A percentile compares a stretch with the other conserved stretches of the same genome.
Evolutionary conservation across 1,284 basidiomycete species (phyloP).

Genomic region (Ustilago curta): DNA sequence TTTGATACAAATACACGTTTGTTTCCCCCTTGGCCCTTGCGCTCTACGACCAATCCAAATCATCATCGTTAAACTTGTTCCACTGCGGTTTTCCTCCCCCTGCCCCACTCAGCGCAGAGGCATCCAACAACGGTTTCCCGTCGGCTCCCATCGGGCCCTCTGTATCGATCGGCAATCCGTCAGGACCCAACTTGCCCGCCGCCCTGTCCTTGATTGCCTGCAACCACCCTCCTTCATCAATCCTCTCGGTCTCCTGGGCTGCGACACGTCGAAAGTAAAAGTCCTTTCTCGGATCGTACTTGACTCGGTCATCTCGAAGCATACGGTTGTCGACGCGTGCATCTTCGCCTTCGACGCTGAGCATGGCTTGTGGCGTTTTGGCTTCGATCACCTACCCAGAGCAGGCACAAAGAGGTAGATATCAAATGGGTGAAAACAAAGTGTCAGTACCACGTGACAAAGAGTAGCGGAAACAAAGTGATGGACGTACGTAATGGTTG

Average conservation of each 20-base stretch:
- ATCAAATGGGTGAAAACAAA: background rate
- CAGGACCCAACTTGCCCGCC: constrained; percentile 44
- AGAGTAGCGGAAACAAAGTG: background rate
- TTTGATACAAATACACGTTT: constrained; percentile 17
- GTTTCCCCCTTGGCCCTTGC: background rate
- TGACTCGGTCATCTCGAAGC: constrained; percentile 79
- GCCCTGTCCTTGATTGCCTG: constrained; percentile 55
- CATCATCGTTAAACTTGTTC: constrained; percentile 59
- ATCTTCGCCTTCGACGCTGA: constrained; percentile 91
- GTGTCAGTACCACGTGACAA: background rate
- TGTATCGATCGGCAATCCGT: constrained; percentile 37
- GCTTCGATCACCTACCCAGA: constrained; percentile 84
- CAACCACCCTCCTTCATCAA: constrained; percentile 64
- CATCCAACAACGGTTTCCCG: constrained; percentile 33
- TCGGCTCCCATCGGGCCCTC: constrained; percentile 26
- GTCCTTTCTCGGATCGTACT: constrained; percentile 73
- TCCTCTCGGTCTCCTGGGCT: constrained; percentile 50
- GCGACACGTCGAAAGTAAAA: constrained; percentile 70
- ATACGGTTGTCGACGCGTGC: constrained; percentile 84
- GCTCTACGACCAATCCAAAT: constrained; percentile 61
- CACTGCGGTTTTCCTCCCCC: constrained; percentile 3
- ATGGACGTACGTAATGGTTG: constrained; percentile 83
- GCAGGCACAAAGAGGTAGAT: background rate
- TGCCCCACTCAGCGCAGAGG: constrained; percentile 17
- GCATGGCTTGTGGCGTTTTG: constrained; percentile 85